Conservation (phyloP, 495 filamentous ascomycete species). For the Neurospora discreta region DNA sequence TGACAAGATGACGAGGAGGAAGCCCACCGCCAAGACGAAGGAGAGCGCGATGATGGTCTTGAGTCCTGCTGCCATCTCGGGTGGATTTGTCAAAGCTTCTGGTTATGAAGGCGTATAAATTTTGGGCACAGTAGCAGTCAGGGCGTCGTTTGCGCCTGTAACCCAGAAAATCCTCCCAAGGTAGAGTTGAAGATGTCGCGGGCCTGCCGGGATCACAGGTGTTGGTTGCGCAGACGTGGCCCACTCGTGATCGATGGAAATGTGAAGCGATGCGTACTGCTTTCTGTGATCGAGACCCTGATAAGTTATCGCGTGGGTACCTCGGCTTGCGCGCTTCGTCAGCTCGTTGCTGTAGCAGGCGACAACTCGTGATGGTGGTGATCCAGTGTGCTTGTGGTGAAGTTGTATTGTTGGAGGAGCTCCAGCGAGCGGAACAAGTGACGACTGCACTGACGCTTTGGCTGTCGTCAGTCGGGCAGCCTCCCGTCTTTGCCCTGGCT, state of each 20-base stretch:
- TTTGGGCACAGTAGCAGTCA: neutral
- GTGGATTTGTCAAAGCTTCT: neutral
- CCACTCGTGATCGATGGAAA: neutral
- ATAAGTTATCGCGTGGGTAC: neutral
- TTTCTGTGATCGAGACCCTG: neutral
- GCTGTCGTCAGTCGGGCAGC: conserved; percentile 16
- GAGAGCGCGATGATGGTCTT: conserved; percentile 98
- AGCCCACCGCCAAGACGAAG: conserved; percentile 97
- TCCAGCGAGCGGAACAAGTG: conserved; percentile 2
- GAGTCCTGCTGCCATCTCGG: conserved; percentile 70
- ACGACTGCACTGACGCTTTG: conserved; percentile 1
- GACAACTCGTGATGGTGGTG: conserved; percentile 8
- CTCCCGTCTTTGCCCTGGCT: conserved; percentile 1
- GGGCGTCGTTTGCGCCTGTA: conserved; percentile 1
- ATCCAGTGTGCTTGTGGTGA: neutral
- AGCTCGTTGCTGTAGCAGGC: neutral
- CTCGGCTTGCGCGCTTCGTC: neutral
- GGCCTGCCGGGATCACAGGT: neutral
- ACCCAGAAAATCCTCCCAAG: neutral
- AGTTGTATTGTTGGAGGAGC: conserved; percentile 4
- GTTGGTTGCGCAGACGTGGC: neutral
- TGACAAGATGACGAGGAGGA: conserved; percentile 97
- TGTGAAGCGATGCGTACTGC: neutral
- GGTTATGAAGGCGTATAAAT: neutral
- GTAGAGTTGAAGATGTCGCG: neutral